Base-by-base conservation (phyloP, 306 rosid species). In the Malus fusca region DNA sequence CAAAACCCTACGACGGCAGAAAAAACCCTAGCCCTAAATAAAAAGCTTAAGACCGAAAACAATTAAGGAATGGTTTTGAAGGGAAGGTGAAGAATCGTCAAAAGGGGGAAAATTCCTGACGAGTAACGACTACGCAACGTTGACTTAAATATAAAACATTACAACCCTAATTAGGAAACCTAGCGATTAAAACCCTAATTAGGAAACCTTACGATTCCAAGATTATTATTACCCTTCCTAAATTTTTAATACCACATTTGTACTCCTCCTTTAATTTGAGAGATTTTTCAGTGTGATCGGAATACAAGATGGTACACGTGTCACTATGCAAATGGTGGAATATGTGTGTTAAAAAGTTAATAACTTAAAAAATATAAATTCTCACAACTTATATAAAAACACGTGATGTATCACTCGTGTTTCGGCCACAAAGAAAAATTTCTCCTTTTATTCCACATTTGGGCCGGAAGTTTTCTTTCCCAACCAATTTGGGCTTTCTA, bases 261-360 rank as follows among this genome's bases (percentile, higher is more conserved):
- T 37, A 1, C 42, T 7, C 42, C 42, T 37, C 0, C 40, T 35
- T 35, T 37, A 37, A 37, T 30, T 30, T 4, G 5, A 30, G 33
- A 30, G 33, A 30, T 30, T 30, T 30, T 30, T 30, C 33, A 30
- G 0, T 30, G 0, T 30, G 33, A 30, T 30, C 33, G 0, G 5
- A 30, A 30, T 0, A 30, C 4, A 0, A 0, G 0, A 30, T 30
- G 4, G 0, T 30, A 30, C 33, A 4, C 0, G 0, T 30, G 33
- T 0, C 4, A 30, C 0, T 30, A 30, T 30, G 0, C 0, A 30
- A 30, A 30, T 30, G 33, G 0, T 30, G 0, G 1, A 0, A 30
- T 30, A 30, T 30, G 4, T 30, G 0, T 30, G 4, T 30, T 30
- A 30, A 30, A 30, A 30, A 30, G 0, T 30, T 30, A 30, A 30